Percentiles rank a stretch among this genome's conserved stretches.
phyloP scores from a whole-genome alignment of 371 early-diverging fungal genomes.

The Mortierella sp. region DNA sequence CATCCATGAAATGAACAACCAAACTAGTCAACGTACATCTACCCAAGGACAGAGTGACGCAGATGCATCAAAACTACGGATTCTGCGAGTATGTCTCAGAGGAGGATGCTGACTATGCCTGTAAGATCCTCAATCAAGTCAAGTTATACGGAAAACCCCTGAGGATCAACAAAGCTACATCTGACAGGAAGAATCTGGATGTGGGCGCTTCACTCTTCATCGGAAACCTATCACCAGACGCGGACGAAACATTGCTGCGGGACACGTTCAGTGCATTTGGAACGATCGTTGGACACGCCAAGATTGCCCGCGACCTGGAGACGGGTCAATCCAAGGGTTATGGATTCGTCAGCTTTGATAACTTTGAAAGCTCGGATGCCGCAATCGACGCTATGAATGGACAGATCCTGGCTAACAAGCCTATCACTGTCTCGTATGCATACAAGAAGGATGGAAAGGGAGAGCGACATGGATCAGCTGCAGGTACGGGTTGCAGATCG shows the following conservation, averaged over 20 bases:
- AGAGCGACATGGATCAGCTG: conserved; percentile 96
- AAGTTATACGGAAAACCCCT: conserved; percentile 96
- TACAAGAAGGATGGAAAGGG: conserved; percentile 99
- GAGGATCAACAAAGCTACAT: conserved; percentile 94
- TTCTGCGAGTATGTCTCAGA: conserved; percentile 95
- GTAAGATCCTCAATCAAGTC: conserved; percentile 95
- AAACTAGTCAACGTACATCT: conserved; percentile 90
- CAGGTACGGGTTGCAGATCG: no score
- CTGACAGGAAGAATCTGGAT: conserved; percentile 91
- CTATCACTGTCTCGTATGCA: conserved; percentile 92
- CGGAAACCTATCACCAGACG: conserved; percentile 94
- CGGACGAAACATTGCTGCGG: conserved; percentile 94
- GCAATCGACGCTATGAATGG: conserved; percentile 98
- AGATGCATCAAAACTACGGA: conserved; percentile 95
- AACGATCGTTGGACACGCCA: conserved; percentile 61
- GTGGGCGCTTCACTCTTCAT: conserved; percentile 97
- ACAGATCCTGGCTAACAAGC: conserved; percentile 94
- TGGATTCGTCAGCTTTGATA: conserved; percentile 94
- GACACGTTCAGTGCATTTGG: conserved; percentile 98
- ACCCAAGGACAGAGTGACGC: conserved; percentile 97
- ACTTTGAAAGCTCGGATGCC: conserved; percentile 95
- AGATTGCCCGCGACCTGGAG: conserved; percentile 90
- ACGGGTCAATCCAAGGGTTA: conserved; percentile 91
- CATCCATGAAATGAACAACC: no score
- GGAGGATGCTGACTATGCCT: conserved; percentile 97